phyloP scores from a whole-genome alignment of 1,139 yeast genomes.

The Wickerhamiella pararugosa region DNA sequence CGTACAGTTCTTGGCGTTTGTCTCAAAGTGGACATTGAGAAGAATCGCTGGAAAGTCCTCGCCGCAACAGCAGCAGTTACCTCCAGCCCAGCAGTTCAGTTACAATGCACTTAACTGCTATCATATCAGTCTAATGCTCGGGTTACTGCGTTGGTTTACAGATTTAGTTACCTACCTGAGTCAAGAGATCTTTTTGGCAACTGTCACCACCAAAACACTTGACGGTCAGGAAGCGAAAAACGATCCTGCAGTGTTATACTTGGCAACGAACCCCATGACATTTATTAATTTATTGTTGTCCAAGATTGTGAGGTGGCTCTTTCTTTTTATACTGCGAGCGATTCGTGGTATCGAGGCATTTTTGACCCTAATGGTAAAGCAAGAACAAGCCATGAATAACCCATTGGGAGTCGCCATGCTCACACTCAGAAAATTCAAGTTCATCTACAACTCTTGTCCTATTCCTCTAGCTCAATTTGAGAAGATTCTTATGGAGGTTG shows the following conservation, averaged over 20 bases:
- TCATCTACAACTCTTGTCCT: constrained; percentile 39
- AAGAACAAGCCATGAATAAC: constrained; percentile 3
- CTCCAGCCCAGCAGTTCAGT: constrained; percentile 10
- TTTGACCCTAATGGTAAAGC: constrained; percentile 24
- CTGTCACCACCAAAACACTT: constrained; percentile 8
- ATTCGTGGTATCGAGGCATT: constrained; percentile 50
- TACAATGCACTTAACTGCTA: constrained; percentile 15
- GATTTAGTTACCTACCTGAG: constrained; percentile 52
- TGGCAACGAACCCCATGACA: constrained; percentile 4
- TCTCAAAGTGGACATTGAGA: constrained; percentile 52
- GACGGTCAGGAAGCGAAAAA: background rate
- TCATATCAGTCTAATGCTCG: constrained; percentile 33
- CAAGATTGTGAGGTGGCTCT: constrained; percentile 53
- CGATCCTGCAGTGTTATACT: constrained; percentile 4
- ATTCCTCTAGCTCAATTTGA: constrained; percentile 47
- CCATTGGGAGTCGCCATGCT: constrained; percentile 13
- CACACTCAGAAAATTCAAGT: constrained; percentile 28
- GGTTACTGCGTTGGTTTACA: constrained; percentile 65
- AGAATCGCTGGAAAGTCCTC: constrained; percentile 13
- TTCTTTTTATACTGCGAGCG: constrained; percentile 54
- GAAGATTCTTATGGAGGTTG: constrained; percentile 41
- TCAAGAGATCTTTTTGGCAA: constrained; percentile 40
- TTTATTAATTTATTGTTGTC: constrained; percentile 30
- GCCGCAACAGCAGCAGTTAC: constrained; percentile 17
- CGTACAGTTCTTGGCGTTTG: constrained; percentile 55